phyloP scores from a whole-genome alignment of 139 green algal species.

The Tetradesmus lagerheimii region DNA sequence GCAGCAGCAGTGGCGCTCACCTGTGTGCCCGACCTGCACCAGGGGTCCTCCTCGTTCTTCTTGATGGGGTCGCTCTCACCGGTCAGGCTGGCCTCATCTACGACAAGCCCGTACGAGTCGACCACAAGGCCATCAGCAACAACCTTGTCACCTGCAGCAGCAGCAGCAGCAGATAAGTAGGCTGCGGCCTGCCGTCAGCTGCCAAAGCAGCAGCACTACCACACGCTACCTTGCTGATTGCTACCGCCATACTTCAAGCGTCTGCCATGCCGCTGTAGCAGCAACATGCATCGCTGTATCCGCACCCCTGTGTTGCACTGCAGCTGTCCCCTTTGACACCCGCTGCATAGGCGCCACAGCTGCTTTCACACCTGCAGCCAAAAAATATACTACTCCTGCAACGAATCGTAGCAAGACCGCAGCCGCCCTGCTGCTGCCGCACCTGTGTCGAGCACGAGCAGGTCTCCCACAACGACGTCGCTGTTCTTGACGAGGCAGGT shows the following conservation, averaged over 20 bases:
- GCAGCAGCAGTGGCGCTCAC: neutral
- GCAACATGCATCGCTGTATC: neutral
- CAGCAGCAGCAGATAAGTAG: neutral
- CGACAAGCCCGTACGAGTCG: constrained; percentile 77
- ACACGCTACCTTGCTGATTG: too few relatives aligned
- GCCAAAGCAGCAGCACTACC: too few relatives aligned
- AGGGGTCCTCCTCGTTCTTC: constrained; percentile 67
- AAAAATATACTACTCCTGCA: too few relatives aligned
- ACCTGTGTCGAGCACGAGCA: constrained; percentile 89
- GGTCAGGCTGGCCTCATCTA: constrained; percentile 96
- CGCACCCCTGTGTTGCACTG: too few relatives aligned
- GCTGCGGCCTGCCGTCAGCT: too few relatives aligned
- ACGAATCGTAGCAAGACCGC: too few relatives aligned
- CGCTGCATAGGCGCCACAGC: too few relatives aligned
- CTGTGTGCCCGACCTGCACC: neutral
- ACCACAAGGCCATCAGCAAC: constrained; percentile 81
- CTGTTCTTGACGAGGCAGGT: constrained; percentile 63
- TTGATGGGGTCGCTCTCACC: constrained; percentile 90
- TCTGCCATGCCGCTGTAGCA: neutral
- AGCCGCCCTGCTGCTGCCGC: neutral
- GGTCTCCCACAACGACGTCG: constrained; percentile 93
- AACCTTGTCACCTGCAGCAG: constrained; percentile 63
- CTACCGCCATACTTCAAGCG: too few relatives aligned
- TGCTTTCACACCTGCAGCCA: too few relatives aligned
- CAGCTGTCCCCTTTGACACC: too few relatives aligned